Percentiles rank a stretch among this genome's conserved stretches.
phyloP scores from a whole-genome alignment of 2,329 filamentous ascomycete genomes.

The Penicillium hesseltinei region DNA sequence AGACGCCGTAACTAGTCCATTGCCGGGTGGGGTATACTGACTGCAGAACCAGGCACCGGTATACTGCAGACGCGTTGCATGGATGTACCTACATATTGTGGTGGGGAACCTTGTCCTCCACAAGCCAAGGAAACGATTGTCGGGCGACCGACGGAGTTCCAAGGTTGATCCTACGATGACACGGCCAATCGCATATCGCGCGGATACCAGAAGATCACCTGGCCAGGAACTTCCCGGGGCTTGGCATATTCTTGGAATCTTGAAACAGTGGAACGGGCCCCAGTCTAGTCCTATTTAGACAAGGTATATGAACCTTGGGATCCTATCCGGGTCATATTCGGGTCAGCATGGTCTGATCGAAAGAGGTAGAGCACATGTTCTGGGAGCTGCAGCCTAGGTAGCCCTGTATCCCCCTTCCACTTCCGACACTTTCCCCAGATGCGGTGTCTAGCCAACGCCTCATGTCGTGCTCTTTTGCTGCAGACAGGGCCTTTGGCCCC shows the following conservation, averaged over 20 bases:
- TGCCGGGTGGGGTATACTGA: not conserved
- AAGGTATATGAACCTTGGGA: not conserved
- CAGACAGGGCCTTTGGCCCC: not conserved
- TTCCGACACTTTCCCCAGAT: not conserved
- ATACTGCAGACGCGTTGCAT: not conserved
- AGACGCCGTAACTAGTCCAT: not conserved
- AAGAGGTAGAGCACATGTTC: not conserved
- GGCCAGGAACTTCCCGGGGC: not conserved
- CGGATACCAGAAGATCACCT: not conserved
- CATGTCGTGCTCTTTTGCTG: not conserved
- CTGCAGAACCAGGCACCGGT: not conserved
- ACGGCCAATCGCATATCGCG: not conserved
- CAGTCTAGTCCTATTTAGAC: not conserved
- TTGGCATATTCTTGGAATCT: not conserved
- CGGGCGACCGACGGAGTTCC: not conserved
- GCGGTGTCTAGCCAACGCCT: not conserved
- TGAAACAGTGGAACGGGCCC: not conserved
- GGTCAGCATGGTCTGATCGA: not conserved
- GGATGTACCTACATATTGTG: no score
- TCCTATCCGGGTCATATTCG: not conserved
- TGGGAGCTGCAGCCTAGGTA: not conserved
- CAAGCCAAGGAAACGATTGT: not conserved
- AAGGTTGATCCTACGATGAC: not conserved
- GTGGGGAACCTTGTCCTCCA: no score
- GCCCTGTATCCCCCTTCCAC: not conserved